Conservation (phyloP, 208 protist genomes). For the Wallacemonas sp. region DNA sequence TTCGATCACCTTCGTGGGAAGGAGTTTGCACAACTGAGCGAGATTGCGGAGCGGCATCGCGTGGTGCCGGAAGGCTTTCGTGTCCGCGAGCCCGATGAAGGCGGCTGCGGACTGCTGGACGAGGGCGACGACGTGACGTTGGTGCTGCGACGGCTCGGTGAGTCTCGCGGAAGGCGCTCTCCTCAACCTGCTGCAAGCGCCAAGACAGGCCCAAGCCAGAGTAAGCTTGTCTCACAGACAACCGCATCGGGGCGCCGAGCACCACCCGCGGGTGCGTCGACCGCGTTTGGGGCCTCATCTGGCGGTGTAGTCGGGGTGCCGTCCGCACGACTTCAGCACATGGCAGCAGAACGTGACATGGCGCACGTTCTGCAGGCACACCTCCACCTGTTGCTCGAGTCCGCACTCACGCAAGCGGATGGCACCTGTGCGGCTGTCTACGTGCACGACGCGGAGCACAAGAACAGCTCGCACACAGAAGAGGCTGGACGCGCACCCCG, state of each 20-base stretch:
- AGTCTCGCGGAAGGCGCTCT: no score
- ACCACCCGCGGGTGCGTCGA: not conserved
- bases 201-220: no score
- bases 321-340: not conserved
- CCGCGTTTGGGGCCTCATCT: not conserved
- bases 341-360: conserved; percentile 26
- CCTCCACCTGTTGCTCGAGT: conserved; percentile 69
- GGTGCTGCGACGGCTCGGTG: not conserved
- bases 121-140: not conserved
- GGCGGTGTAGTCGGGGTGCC: not conserved
- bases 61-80: conserved; percentile 21
- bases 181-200: no score
- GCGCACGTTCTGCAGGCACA: conserved; percentile 53
- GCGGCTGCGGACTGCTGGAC: not conserved
- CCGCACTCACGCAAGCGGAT: conserved; percentile 40
- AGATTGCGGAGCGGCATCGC: conserved; percentile 12
- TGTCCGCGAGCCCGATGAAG: not conserved
- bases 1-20: conserved; percentile 60
- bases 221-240: no score
- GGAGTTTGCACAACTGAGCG: conserved; percentile 18
- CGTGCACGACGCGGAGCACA: conserved; percentile 28
- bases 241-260: not conserved
- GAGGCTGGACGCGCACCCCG: conserved; percentile 9
- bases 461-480: not conserved
- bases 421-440: conserved; percentile 64